phyloP scores from a whole-genome alignment of 2,329 filamentous ascomycete species.

The Nemania sp. region DNA sequence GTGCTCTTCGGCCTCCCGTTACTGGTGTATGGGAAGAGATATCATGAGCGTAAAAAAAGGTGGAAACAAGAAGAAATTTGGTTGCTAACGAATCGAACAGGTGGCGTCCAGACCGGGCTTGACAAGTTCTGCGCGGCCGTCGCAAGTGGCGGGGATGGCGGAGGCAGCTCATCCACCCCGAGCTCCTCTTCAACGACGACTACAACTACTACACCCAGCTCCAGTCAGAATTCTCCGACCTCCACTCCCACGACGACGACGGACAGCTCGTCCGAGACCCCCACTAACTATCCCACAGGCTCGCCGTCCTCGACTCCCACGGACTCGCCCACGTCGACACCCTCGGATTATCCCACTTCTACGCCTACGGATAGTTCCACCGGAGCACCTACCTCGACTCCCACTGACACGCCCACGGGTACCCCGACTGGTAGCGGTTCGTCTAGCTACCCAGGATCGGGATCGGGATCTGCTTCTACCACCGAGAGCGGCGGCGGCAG shows the following conservation, averaged over 20 bases:
- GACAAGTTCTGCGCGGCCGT: constrained; percentile 36
- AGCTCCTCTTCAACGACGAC: constrained; percentile 15
- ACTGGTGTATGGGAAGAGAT: no score
- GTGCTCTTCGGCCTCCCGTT: not conserved
- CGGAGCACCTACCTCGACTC: constrained; percentile 5
- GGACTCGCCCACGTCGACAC: no score
- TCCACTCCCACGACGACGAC: constrained; percentile 17
- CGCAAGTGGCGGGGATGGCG: constrained; percentile 13
- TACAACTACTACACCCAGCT: constrained; percentile 18
- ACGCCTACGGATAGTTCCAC: constrained; percentile 7
- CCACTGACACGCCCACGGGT: not conserved
- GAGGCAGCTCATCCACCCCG: constrained; percentile 10
- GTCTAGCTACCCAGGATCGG: constrained; percentile 12
- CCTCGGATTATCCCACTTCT: constrained; percentile 8
- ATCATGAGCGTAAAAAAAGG: not conserved
- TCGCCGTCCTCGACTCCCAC: no score
- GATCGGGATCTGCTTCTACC: constrained; percentile 5
- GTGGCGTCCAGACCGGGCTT: constrained; percentile 34
- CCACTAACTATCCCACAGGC: constrained; percentile 24
- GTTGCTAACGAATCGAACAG: constrained; percentile 25
- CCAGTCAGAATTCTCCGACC: constrained; percentile 20
- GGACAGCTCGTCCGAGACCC: constrained; percentile 22
- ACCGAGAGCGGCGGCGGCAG: not conserved
- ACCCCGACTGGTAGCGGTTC: not conserved
- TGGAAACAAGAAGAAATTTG: no score